phyloP scores from a whole-genome alignment of 306 rosid genomes.

The Cucumis sativus region DNA sequence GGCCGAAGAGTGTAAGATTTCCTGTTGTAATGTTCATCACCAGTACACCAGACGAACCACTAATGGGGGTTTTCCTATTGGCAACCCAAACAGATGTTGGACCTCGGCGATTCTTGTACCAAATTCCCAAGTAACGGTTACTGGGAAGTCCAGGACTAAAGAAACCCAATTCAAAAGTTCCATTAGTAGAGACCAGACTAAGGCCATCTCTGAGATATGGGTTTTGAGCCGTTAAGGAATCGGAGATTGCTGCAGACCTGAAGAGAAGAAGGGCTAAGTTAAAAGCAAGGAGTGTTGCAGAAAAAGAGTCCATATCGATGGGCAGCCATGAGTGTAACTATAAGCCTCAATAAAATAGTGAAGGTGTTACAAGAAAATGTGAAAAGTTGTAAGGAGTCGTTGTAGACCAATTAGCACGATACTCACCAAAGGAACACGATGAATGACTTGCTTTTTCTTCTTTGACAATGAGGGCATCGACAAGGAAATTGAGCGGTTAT shows the following conservation, averaged over 20 bases:
- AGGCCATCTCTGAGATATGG: constrained; percentile 10
- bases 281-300: neutral
- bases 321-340: neutral
- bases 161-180: constrained; percentile 24
- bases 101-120: constrained; percentile 17
- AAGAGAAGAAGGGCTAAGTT: neutral
- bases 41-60: constrained; percentile 18
- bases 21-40: constrained; percentile 17
- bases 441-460: neutral
- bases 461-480: neutral
- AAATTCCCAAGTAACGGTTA: constrained; percentile 31
- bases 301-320: constrained; percentile 8
- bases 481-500: neutral
- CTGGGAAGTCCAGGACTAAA: constrained; percentile 23
- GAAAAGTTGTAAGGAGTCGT: neutral
- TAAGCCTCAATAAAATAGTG: neutral
- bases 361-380: neutral
- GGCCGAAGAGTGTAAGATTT: constrained; percentile 11
- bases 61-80: constrained; percentile 16
- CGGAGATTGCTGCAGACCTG: constrained; percentile 3
- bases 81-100: constrained; percentile 30
- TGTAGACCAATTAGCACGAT: neutral
- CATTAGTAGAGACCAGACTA: constrained; percentile 13
- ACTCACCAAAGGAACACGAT: neutral
- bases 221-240: constrained; percentile 10